Base-by-base conservation (phyloP, 2,329 filamentous ascomycete genomes). In the Trichoderma simmonsii region DNA sequence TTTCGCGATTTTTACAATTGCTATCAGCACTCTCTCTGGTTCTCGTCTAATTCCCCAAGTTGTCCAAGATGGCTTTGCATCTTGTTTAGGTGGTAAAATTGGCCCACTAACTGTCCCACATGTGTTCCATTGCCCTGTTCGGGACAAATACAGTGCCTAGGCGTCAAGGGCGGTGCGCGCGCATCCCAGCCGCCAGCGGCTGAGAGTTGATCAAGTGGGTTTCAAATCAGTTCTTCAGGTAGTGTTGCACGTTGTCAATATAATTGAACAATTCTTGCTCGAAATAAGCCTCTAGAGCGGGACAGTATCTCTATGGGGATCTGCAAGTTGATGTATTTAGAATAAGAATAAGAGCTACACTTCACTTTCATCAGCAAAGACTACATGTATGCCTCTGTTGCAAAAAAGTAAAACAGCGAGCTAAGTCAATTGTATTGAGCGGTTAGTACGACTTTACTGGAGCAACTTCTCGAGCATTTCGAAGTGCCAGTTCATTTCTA, bases 101-200 rank as follows among this genome's bases (percentile, higher is more conserved):
- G n/a, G 39, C 18, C 39, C 39, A 51, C 15, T 4, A 15, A 15
- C 30, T 24, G 24, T 54, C 63, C 63, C 63, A 66, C 48, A 36
- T 66, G 63, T 66, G 15, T 21, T 30, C 48, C 28, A 54, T 64
- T 64, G 62, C n/a, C 62, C 28, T 32, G 26, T 32, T 64, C 18
- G 39, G 43, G 62, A 64, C 28, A 51, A 32, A 12, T 54, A n/a
- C 39, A 39, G 36, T 2, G n/a, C n/a, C 9, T 54, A 54, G 48
- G 48, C 48, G 48, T 54, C 48, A 54, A 54, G 2, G 48, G 48
- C 48, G 48, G 48, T 43, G 39, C 39, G 43, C 43, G 43, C n/a
- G 43, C 43, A 21, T 51, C n/a, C n/a, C 43, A 51, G 43, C 43
- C 11, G 43, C 18, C 18, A 21, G 48, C 48, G 11, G 48, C 43